Percentiles rank a stretch among this genome's conserved stretches.
Evolutionary conservation across 139 green algal genomes (phyloP).

Genomic region (Dunaliella sp.): DNA sequence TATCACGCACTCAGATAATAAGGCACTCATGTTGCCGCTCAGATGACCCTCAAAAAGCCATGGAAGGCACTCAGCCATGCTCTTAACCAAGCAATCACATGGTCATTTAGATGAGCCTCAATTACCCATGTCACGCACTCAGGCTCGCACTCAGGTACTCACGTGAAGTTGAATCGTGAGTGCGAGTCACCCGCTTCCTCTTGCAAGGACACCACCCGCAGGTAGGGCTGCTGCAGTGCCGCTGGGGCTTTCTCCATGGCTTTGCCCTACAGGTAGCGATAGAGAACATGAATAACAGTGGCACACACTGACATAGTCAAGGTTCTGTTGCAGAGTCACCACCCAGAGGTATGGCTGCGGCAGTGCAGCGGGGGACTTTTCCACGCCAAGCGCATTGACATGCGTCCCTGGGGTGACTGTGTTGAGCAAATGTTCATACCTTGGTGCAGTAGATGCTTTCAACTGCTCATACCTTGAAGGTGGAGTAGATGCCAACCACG

Average conservation of each 20-base stretch:
- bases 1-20: too few species aligned
- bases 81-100: too few species aligned
- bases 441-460: too few species aligned
- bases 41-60: too few species aligned
- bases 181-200: conserved; percentile 74
- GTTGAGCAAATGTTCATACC: conserved; percentile 66
- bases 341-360: conserved; percentile 94
- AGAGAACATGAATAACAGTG: conserved; percentile 65
- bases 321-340: conserved; percentile 74
- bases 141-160: too few species aligned
- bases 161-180: conserved; percentile 72
- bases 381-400: conserved; percentile 87
- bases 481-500: conserved; percentile 90
- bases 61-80: too few species aligned
- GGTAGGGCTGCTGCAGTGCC: conserved; percentile 90
- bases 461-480: conserved; percentile 64
- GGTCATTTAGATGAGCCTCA: too few species aligned
- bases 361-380: conserved; percentile 63
- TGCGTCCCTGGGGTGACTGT: conserved; percentile 84
- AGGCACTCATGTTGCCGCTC: too few species aligned
- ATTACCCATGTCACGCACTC: too few species aligned
- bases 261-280: conserved; percentile 13
- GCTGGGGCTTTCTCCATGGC: conserved; percentile 53
- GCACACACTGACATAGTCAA: conserved; percentile 60
- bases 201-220: conserved; percentile 87